These are phyloP conservation scores for Gyromitra esculenta DNA, from an alignment of 2,329 filamentous ascomycete genomes.

Conservation along the genomic window DNA sequence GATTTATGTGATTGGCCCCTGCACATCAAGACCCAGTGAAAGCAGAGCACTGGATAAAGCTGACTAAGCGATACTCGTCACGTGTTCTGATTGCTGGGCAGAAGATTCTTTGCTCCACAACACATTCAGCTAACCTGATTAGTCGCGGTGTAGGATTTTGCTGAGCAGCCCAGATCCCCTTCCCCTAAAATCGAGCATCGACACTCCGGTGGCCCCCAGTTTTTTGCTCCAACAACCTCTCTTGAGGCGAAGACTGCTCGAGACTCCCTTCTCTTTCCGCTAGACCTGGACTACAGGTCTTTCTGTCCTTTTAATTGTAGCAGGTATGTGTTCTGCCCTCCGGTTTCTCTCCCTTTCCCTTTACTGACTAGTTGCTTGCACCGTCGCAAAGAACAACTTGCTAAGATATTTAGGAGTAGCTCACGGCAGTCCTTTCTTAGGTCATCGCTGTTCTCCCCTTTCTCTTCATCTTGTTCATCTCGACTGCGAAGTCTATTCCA, in stretches of 20 bases:
- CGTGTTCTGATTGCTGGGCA: constrained; percentile 27
- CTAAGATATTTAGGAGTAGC: constrained; percentile 36
- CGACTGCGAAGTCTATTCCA: constrained; percentile 15
- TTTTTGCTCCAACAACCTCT: constrained; percentile 38
- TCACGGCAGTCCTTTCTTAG: constrained; percentile 24
- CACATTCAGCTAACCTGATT: constrained; percentile 43
- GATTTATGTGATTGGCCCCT: background rate
- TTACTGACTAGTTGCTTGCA: constrained; percentile 36
- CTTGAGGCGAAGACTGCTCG: constrained; percentile 31
- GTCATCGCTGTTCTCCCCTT: constrained; percentile 19
- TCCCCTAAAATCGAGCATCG: constrained; percentile 47
- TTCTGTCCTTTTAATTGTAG: constrained; percentile 31
- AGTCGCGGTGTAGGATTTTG: constrained; percentile 40
- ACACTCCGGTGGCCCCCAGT: constrained; percentile 36
- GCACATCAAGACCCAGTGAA: too few species aligned
- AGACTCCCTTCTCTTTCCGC: constrained; percentile 20
- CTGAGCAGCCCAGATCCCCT: constrained; percentile 31
- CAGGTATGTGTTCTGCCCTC: constrained; percentile 36
- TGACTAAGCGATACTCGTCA: constrained; percentile 36
- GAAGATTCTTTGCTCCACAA: constrained; percentile 31
- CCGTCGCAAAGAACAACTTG: constrained; percentile 36
- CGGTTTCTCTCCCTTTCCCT: constrained; percentile 2
- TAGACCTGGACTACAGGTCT: constrained; percentile 27
- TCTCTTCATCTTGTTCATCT: constrained; percentile 34
- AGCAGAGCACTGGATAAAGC: background rate